These are phyloP conservation scores for Ilyonectria robusta DNA, from an alignment of 2,329 filamentous ascomycete species.

Conservation along the genomic window DNA sequence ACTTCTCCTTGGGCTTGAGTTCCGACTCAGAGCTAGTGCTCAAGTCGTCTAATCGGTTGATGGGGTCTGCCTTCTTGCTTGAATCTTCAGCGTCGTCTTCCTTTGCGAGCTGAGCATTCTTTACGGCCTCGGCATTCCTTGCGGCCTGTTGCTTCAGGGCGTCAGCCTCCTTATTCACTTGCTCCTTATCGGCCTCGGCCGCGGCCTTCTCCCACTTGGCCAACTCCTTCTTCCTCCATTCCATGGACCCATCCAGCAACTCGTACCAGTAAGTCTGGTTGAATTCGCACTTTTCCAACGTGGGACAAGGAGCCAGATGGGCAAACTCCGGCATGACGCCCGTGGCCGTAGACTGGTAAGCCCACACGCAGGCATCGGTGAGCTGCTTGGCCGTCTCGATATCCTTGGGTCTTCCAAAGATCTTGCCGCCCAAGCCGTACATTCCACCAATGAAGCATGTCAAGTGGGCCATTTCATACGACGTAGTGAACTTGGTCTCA, in stretches of 20 bases:
- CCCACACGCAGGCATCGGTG: conserved; percentile 80
- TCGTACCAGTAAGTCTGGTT: conserved; percentile 64
- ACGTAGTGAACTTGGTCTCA: conserved; percentile 54
- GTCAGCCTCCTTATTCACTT: background rate
- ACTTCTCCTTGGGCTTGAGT: conserved; percentile 17
- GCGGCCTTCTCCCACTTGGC: conserved; percentile 62
- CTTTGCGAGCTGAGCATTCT: background rate
- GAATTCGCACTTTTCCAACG: conserved; percentile 65
- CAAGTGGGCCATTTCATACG: conserved; percentile 75
- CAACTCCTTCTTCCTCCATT: conserved; percentile 60
- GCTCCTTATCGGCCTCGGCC: conserved; percentile 41
- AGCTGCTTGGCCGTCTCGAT: conserved; percentile 75
- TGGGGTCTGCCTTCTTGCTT: background rate
- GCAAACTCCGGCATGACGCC: conserved; percentile 77
- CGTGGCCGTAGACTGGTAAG: conserved; percentile 71
- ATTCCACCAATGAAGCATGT: conserved; percentile 80
- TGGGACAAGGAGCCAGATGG: conserved; percentile 62
- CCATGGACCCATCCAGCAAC: conserved; percentile 61
- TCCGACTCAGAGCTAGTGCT: conserved; percentile 17
- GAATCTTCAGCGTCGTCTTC: background rate
- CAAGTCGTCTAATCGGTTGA: conserved; percentile 17
- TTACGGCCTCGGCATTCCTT: background rate
- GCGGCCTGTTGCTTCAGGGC: conserved; percentile 2
- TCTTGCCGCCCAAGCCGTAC: conserved; percentile 75
- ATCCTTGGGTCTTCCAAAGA: conserved; percentile 71